These are phyloP conservation scores for Castanopsis chinensis DNA, from an alignment of 306 rosid genomes.

Conservation along the genomic window DNA sequence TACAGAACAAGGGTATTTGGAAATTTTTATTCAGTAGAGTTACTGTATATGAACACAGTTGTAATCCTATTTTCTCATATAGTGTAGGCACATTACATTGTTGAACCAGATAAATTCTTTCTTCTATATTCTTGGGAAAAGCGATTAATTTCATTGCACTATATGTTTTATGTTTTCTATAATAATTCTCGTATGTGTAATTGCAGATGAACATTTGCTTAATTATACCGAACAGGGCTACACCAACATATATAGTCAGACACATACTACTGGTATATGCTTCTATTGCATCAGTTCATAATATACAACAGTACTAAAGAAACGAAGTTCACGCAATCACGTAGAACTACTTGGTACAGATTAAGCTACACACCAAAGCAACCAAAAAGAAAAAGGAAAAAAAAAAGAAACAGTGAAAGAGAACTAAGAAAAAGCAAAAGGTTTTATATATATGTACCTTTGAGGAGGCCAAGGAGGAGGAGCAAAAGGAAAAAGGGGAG, in stretches of 20 bases:
- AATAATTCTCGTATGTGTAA: background rate
- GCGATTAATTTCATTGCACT: no score
- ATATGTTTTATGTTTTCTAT: no score
- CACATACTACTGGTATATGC: background rate
- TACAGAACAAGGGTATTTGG: no score
- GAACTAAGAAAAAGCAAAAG: background rate
- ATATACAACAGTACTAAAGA: background rate
- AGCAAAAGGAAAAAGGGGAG: constrained; percentile 68
- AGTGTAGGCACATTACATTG: no score
- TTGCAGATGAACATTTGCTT: background rate
- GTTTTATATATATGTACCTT: constrained; percentile 41
- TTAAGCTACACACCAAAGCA: background rate
- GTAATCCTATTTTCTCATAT: no score
- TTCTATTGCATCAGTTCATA: background rate
- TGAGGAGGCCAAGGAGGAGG: constrained; percentile 55
- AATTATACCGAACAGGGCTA: no score
- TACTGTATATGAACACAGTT: no score
- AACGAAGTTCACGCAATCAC: background rate
- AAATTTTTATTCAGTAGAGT: no score
- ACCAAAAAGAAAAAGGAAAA: background rate
- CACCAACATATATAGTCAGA: no score
- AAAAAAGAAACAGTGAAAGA: no score
- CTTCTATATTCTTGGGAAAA: no score
- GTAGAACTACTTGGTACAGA: background rate
- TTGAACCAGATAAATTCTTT: no score